phyloP scores from a whole-genome alignment of 345 rosid genomes.

The rapeseed (Brassica napus) region Da-Ae NC_063446.1:26681501-26682000 shows the following conservation, averaged over 20 bases:
- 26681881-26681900: slow-evolving; percentile 62
- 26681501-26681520: too few species aligned
- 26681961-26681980: slow-evolving; percentile 53
- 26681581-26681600: too few species aligned
- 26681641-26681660: too few species aligned
- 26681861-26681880: slow-evolving; percentile 87
- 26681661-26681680: slow-evolving; percentile 2
- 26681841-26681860: slow-evolving; percentile 74
- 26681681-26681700: slow-evolving; percentile 43
- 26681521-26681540: too few species aligned
- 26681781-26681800: slow-evolving; percentile 66
- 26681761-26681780: slow-evolving; percentile 75
- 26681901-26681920: slow-evolving; percentile 53
- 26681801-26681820: slow-evolving; percentile 56
- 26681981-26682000: slow-evolving; percentile 63
- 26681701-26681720: slow-evolving; percentile 52
- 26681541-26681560: too few species aligned
- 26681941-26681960: slow-evolving; percentile 57
- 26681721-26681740: slow-evolving; percentile 55
- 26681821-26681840: slow-evolving; percentile 55
- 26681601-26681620: too few species aligned
- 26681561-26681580: too few species aligned
- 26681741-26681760: slow-evolving; percentile 75
- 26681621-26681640: too few species aligned
- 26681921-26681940: slow-evolving; percentile 52